Conservation (phyloP, 306 rosid species). For the Trifolium subterraneum region DNA sequence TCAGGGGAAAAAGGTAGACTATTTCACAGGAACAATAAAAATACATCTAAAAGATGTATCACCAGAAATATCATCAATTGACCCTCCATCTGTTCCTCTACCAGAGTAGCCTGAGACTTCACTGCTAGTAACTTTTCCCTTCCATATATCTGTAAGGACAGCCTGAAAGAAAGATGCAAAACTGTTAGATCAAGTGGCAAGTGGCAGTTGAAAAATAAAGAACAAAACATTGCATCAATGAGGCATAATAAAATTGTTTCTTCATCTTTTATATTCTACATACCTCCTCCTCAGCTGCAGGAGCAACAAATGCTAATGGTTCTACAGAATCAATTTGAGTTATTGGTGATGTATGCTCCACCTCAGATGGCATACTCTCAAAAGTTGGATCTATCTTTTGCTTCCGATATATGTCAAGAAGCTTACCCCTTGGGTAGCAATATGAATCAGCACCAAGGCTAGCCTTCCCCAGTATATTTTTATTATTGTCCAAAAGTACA, state of each 20-base stretch:
- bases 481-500: constrained; percentile 44
- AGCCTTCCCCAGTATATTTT: constrained; percentile 55
- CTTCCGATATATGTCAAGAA: constrained; percentile 76
- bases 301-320: constrained; percentile 73
- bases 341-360: constrained; percentile 54
- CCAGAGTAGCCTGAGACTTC: constrained; percentile 47
- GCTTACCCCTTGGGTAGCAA: constrained; percentile 74
- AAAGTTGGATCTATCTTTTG: constrained; percentile 51
- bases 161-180: constrained; percentile 51
- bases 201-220: constrained; percentile 12
- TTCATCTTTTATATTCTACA: constrained; percentile 31
- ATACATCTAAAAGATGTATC: constrained; percentile 21
- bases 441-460: constrained; percentile 42
- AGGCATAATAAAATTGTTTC: background rate
- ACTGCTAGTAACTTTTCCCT: constrained; percentile 61
- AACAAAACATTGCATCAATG: background rate
- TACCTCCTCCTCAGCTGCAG: constrained; percentile 74
- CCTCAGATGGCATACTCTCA: constrained; percentile 51
- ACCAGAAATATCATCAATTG: constrained; percentile 52
- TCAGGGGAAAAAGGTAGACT: constrained; percentile 12
- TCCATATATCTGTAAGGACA: constrained; percentile 62
- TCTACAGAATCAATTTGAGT: constrained; percentile 52
- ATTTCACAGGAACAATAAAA: background rate
- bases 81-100: constrained; percentile 52
- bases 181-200: background rate